Evolutionary conservation across 805 yeast genomes (phyloP), one percentile per base, ranked within the genome.

Genomic region (Metschnikowia sp.): DNA sequence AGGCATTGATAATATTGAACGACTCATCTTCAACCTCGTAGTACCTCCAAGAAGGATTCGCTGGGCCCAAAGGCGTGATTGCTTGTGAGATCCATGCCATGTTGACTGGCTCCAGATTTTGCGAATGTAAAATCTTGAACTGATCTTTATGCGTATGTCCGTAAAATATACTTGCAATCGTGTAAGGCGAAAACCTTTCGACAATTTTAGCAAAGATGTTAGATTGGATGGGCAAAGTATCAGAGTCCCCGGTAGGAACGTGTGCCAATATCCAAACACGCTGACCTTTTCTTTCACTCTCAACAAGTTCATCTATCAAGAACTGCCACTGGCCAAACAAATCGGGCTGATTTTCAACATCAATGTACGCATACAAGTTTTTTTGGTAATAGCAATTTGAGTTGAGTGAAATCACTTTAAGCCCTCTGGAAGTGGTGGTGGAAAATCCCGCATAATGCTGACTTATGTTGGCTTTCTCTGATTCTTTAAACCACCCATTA

Each of bases 201-300:
- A 84, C 72, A 35, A 84, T 78, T 51, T 78, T 77, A 31, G 74
- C 68, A 51, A 82, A 78, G 31, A 80, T 66, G 45, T 76, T 71
- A 26, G 86, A 76, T 44, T 79, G 84, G 35, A 81, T 68, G 10
- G 90, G 89, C 40, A 84, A 64, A 13, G 84, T 76, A 54, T 82
- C 86, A 31, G 39, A 40, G 51, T 68, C 74, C n/a, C 77, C 70
- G 22, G 76, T 66, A 39, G 91, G 88, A 45, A 84, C 79, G 61
- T 84, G 90, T 18, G 86, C 81, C 55, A 82, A 72, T 48, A 84
- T 72, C 90, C 90, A 84, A n/a, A 82, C 90, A 57, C 85, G 70
- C 62, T 83, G 81, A 42, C 78, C 79, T 8, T 68, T 69, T 32
- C 56, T 48, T 63, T 84, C 90, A 52, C 84, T 74, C 42, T 75